Percentiles rank a stretch among this genome's conserved stretches.
Conservation (phyloP, 2,329 filamentous ascomycete genomes). For the Hysterium pulicare region DNA sequence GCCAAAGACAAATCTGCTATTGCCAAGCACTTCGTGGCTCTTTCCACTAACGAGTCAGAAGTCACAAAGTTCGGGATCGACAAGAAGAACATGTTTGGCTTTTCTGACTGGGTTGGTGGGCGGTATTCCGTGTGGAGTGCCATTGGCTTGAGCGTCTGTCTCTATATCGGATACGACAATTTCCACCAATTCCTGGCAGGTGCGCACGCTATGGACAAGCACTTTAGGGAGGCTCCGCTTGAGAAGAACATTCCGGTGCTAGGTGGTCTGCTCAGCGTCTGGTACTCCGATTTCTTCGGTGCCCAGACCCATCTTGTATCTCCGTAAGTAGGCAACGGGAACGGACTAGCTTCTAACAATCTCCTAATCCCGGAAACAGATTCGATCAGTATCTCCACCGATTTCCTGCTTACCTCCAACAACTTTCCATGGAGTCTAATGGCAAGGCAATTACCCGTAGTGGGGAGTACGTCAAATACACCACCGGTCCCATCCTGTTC, state of each 20-base stretch:
- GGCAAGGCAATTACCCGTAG: conserved; percentile 93
- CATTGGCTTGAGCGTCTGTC: conserved; percentile 88
- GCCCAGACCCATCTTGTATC: conserved; percentile 96
- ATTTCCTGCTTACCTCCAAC: conserved; percentile 98
- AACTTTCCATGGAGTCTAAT: conserved; percentile 99
- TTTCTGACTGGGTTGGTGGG: conserved; percentile 97
- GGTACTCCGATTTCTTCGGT: conserved; percentile 99
- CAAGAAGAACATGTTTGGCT: conserved; percentile 99
- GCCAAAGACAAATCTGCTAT: conserved; percentile 72
- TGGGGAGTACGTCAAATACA: conserved; percentile 90
- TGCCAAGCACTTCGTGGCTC: conserved; percentile 96
- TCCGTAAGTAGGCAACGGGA: conserved; percentile 61
- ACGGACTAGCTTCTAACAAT: conserved; percentile 4
- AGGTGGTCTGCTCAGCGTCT: conserved; percentile 90
- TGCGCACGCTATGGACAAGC: conserved; percentile 96
- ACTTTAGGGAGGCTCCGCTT: conserved; percentile 87
- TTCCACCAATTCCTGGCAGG: conserved; percentile 94
- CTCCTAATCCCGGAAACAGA: conserved; percentile 42
- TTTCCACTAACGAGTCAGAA: conserved; percentile 92
- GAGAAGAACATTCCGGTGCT: conserved; percentile 93
- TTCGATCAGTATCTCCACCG: conserved; percentile 99
- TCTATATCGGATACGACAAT: conserved; percentile 97
- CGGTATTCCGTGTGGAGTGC: conserved; percentile 99
- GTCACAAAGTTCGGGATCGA: conserved; percentile 99
- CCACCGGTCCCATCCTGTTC: conserved; percentile 91